Evolutionary conservation across 768 basidiomycete genomes (phyloP), one percentile per base, ranked within the genome.

Genomic region (Tulasnella sp.): DNA sequence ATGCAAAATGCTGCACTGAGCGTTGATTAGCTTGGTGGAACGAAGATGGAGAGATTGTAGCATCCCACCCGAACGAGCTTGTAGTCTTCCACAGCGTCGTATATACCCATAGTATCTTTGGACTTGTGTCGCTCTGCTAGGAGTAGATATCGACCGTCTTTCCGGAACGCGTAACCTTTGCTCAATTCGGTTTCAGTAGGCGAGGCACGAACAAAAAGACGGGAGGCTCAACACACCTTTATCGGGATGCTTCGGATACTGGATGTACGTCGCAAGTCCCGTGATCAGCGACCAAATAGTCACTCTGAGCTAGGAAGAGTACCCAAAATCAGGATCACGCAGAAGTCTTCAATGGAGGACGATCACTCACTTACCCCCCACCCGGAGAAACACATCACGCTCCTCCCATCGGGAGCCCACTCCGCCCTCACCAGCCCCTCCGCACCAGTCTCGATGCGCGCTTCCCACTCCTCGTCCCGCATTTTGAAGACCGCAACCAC

Each of bases 101-200:
- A 97, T 4, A 97, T 81, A 29, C 93, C 92, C 0, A 94, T 78
- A 0, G 89, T 90, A 77, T 96, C 94, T 79, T 90, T 94, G 1
- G 92, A 95, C 76, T 90, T 90, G 78, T 96, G 94, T 26, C 92
- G 85, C 78, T 97, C 95, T 5, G 90, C 94, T 5, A 96, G 81
- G 29, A 94, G 81, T 76, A 96, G 89, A 79, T 95, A 95, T 14
- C 88, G 87, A 2, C 89, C 89, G 80, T 95, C 93, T 36, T 86
- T 79, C 52, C 90, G 86, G 78, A 93, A 94, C 32, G 89, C 84
- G 79, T 89, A 91, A 41, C 90, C 92, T 93, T 70, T 44, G 34
- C 47, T 37, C 52, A 40, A 40, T 72, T 44, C 32, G 75, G 74
- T 69, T 64, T 32, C 52, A 0, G 67, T 3, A n/a, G n/a, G n/a